Evolutionary conservation across 306 rosid species (phyloP), one percentile per base, ranked within the genome.

Genomic region (Prunus salicina): DNA sequence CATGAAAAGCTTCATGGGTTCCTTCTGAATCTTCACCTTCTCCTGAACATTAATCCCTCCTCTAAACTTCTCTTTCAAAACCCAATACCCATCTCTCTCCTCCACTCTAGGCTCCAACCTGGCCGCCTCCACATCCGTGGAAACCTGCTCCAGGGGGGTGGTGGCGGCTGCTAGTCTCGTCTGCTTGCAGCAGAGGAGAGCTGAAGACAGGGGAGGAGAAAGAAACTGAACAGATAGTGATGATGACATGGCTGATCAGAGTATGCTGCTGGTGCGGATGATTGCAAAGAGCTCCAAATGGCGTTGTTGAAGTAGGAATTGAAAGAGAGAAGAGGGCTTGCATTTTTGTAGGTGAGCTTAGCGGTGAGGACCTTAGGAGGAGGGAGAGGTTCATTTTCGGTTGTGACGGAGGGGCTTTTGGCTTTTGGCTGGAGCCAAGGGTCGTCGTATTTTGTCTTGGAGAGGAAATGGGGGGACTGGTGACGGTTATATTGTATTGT

Each of bases 1-100:
- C 93, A 89, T 89, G 70, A 90, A 92, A 32, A 95, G 91, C 86
- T 81, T 84, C 96, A 95, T 90, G 8, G 98, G 98, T 30, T 95
- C 98, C 73, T 78, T 90, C 80, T 79, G 91, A 11, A 92, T 73
- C 84, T 95, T 95, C 66, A 92, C 83, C 69, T 95, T 95, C 77
- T 95, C 98, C 24, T 77, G 90, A 73, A 91, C 91, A 74, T 89
- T 92, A 61, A 89, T 87, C 20, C 97, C 96, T 47, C 66, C 84
- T 67, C 96, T 89, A 76, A 82, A 84, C 81, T 90, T 82, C 77
- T 95, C 93, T 78, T 90, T 95, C 86, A 95, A 68, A 8, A 95
- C 86, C 96, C 92, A 95, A 32, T 69, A 90, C 34, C 97, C 96
- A 15, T 88, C 88, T 82, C 76, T 85, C 78, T 89, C 89, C 77